Evolutionary conservation across 139 green algal genomes (phyloP).

Genomic region (Ostreobium quekettii): DNA sequence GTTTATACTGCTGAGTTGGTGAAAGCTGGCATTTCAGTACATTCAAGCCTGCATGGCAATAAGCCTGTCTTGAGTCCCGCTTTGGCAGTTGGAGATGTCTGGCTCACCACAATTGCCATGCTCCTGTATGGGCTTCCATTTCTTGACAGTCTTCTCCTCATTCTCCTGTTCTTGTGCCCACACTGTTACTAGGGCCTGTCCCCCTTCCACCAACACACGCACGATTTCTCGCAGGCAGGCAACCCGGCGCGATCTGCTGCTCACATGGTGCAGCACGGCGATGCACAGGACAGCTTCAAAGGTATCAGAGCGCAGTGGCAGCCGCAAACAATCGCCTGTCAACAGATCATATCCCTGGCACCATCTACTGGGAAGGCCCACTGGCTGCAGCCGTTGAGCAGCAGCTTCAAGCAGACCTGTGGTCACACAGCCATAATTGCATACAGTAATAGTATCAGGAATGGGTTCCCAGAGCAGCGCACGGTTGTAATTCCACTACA

Average conservation of each 20-base stretch:
- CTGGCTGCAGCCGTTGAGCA: neutral
- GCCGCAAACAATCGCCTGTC: slow-evolving; percentile 66
- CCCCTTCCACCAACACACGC: slow-evolving; percentile 55
- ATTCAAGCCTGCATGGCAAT: too few relatives aligned
- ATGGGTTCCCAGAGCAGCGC: too few relatives aligned
- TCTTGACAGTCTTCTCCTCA: slow-evolving; percentile 63
- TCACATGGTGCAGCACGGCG: slow-evolving; percentile 93
- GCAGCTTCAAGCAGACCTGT: slow-evolving; percentile 9
- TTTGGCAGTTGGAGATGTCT: too few relatives aligned
- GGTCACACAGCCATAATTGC: too few relatives aligned
- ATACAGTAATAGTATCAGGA: too few relatives aligned
- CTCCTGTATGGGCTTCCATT: slow-evolving; percentile 62
- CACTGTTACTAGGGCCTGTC: slow-evolving; percentile 69
- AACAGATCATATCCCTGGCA: slow-evolving; percentile 56
- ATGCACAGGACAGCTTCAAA: slow-evolving; percentile 90
- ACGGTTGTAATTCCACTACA: too few relatives aligned
- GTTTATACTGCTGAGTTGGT: too few relatives aligned
- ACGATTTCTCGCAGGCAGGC: slow-evolving; percentile 66
- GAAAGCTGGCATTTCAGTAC: too few relatives aligned
- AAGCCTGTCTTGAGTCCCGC: too few relatives aligned
- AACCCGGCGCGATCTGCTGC: slow-evolving; percentile 46
- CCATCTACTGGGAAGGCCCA: neutral
- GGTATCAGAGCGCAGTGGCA: slow-evolving; percentile 57
- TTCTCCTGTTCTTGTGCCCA: slow-evolving; percentile 93
- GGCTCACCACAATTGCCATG: slow-evolving; percentile 3